These are phyloP conservation scores for Viola odorata DNA, from an alignment of 345 rosid species.

Conservation along the genomic window DNA sequence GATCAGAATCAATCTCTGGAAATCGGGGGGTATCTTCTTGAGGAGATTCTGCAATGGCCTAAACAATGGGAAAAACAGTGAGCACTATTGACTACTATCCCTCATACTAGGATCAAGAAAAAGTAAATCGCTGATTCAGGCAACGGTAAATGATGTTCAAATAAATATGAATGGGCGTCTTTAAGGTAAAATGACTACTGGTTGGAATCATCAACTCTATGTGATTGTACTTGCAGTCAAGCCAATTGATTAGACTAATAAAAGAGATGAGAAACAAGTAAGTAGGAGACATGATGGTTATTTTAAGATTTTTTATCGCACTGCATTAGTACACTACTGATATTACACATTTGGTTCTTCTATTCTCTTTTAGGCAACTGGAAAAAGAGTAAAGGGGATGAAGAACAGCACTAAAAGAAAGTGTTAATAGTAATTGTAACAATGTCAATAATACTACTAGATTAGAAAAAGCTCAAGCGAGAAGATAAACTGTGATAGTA, in stretches of 20 bases:
- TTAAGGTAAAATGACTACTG: background rate
- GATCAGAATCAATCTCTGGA: constrained; percentile 28
- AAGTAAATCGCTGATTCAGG: background rate
- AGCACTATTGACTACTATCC: background rate
- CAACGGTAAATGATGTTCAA: background rate
- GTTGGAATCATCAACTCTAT: background rate
- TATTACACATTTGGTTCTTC: too few relatives aligned
- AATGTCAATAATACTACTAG: too few relatives aligned
- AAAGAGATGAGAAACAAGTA: background rate
- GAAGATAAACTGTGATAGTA: too few relatives aligned
- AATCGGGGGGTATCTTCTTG: constrained; percentile 20
- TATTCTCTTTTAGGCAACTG: too few relatives aligned
- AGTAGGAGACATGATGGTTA: background rate
- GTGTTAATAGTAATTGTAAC: too few relatives aligned
- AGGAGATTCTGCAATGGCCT: constrained; percentile 54
- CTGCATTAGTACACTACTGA: too few relatives aligned
- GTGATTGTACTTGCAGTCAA: background rate
- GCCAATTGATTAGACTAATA: background rate
- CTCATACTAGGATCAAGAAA: background rate
- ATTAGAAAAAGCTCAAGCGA: too few relatives aligned
- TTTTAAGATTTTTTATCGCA: too few relatives aligned
- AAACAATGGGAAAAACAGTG: constrained; percentile 11
- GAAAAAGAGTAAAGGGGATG: too few relatives aligned
- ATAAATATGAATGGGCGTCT: background rate
- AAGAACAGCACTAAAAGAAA: too few relatives aligned